Evolutionary conservation across 352 stramenopile species (phyloP).

Genomic region (Thalassiosira allenii): DNA sequence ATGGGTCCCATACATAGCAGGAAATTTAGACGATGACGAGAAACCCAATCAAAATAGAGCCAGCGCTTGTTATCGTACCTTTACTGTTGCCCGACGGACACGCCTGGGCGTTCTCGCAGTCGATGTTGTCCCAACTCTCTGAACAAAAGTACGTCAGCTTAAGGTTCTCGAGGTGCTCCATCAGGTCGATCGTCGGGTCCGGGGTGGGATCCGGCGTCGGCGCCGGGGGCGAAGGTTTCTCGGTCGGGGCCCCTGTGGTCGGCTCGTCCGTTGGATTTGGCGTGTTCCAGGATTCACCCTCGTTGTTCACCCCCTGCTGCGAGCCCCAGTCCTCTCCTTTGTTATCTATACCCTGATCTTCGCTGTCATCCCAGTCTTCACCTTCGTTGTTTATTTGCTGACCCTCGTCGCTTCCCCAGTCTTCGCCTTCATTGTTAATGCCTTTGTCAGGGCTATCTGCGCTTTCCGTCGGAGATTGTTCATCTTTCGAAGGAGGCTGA

Average conservation of each 20-base stretch:
- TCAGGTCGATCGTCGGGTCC: slow-evolving; percentile 61
- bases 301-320: slow-evolving; percentile 35
- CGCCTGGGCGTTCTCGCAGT: slow-evolving; percentile 59
- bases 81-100: slow-evolving; percentile 60
- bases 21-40: too few relatives aligned
- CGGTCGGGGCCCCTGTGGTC: slow-evolving; percentile 18
- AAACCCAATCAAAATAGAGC: too few relatives aligned
- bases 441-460: too few relatives aligned
- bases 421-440: slow-evolving; percentile 42
- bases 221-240: slow-evolving; percentile 23
- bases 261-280: slow-evolving; percentile 36
- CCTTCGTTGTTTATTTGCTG: slow-evolving; percentile 30
- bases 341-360: slow-evolving; percentile 29
- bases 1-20: too few relatives aligned
- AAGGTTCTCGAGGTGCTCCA: slow-evolving; percentile 51
- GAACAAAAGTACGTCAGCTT: slow-evolving; percentile 59
- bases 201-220: slow-evolving; percentile 52
- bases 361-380: slow-evolving; percentile 22
- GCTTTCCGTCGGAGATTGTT: slow-evolving; percentile 1
- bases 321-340: slow-evolving; percentile 18
- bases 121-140: slow-evolving; percentile 57
- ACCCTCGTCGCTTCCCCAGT: slow-evolving; percentile 1
- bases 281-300: slow-evolving; percentile 36
- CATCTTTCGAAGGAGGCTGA: too few relatives aligned
- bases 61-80: slow-evolving; percentile 46